Base-by-base conservation (phyloP, 108 stramenopile genomes). In the Parmales sp. region DNA sequence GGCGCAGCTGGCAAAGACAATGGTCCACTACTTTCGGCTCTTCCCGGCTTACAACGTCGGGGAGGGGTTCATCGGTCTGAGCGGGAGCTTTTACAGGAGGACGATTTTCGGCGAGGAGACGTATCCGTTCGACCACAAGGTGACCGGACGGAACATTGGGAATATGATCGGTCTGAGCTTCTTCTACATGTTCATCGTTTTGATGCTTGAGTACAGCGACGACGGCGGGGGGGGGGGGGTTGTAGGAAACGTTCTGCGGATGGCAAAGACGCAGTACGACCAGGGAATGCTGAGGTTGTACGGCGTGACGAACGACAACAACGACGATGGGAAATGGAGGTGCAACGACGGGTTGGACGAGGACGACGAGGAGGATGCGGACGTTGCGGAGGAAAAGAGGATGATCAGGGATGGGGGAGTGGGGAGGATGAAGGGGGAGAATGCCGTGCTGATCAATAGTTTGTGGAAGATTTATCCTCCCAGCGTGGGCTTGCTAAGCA, bases 31-130 rank as follows among this genome's bases (percentile, higher is more conserved):
- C 39, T 85, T 82, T 45, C 71, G 81, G 38, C 23, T 83, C 8
- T 85, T 77, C 63, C 84, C 84, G 25, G 51, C 79, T 6, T 85
- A 78, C 77, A 76, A 81, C 54, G 44, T 85, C 9, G 84, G 84
- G 13, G 81, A 82, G 20, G 84, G 79, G 20, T 66, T 85, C 8
- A 63, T 85, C 51, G 45, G 60, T 38, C 54, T 84, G 29, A 34
- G 39, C 28, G 29, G 23, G 13, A 63, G 64, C 44, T 80, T 73
- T 41, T 80, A 72, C 50, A 20, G 20, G 2, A 70, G 69, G 37
- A 69, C 60, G 36, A 70, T 76, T 22, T 19, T 76, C 26, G 68
- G 50, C 19, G 34, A 26, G 37, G 25, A 65, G 25, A 45, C 41
- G 2, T 16, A 41, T 19, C 69, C 69, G 16, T 69, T 73, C 20